Conservation (phyloP, 305 asterid species). For the Plantago lanceolata region DNA sequence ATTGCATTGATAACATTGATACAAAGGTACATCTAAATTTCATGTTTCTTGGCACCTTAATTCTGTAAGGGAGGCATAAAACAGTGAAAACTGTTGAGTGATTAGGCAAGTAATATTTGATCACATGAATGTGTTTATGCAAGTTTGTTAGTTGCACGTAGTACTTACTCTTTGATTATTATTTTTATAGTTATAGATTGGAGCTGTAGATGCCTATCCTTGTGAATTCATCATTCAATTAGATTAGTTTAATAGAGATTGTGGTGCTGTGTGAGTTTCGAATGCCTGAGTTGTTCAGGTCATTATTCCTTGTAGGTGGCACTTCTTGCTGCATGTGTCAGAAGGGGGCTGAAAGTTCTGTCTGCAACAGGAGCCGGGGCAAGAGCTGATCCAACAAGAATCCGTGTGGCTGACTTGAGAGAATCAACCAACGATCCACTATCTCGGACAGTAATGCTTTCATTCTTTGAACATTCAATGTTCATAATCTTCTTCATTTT, state of each 20-base stretch:
- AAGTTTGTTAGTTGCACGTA: not conserved
- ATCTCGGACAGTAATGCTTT: conserved; percentile 72
- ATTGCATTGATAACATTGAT: conserved; percentile 94
- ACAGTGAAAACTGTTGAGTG: not conserved
- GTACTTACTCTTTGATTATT: not conserved
- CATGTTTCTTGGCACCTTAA: conserved; percentile 12
- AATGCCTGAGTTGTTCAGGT: conserved; percentile 2
- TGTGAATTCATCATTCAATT: conserved; percentile 3
- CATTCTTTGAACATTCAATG: conserved; percentile 8
- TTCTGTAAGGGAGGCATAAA: not conserved
- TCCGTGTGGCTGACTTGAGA: conserved; percentile 89
- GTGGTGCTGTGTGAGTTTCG: not conserved
- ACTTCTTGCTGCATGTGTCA: conserved; percentile 92
- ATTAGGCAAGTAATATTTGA: conserved; percentile 4
- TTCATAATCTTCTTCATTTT: conserved; percentile 4
- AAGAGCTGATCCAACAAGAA: conserved; percentile 95
- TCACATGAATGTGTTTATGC: conserved; percentile 8
- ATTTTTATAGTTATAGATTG: not conserved
- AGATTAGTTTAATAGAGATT: not conserved
- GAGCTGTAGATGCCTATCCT: not conserved
- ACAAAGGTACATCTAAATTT: conserved; percentile 57
- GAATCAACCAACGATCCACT: conserved; percentile 93
- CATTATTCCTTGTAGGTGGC: conserved; percentile 55
- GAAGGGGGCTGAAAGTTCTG: conserved; percentile 84
- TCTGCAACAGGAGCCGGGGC: conserved; percentile 99